Conservation (phyloP, 768 basidiomycete species). For the Cyclocybe cylindracea region DNA sequence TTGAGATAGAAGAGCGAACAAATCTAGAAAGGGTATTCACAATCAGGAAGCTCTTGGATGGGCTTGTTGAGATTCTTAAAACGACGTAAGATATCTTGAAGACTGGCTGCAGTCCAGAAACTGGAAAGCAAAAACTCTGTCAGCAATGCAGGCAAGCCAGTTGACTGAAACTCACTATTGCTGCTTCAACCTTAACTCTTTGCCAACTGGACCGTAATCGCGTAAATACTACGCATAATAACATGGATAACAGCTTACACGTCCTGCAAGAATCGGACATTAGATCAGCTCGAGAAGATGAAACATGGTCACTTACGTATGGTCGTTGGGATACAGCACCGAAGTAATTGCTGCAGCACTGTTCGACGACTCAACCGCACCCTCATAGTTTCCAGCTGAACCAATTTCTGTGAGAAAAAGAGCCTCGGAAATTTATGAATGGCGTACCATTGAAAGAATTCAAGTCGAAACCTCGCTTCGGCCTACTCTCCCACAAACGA, state of each 20-base stretch:
- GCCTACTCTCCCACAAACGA: conserved; percentile 80
- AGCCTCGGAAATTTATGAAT: background rate
- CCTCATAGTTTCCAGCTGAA: conserved; percentile 89
- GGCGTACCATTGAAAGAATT: conserved; percentile 88
- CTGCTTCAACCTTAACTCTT: conserved; percentile 90
- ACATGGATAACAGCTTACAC: conserved; percentile 34
- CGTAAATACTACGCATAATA: background rate
- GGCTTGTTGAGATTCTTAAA: conserved; percentile 89
- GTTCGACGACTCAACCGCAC: conserved; percentile 84
- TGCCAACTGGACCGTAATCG: conserved; percentile 56
- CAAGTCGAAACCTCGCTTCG: conserved; percentile 90
- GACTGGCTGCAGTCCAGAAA: conserved; percentile 89
- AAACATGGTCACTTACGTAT: conserved; percentile 49
- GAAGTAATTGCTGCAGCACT: conserved; percentile 93
- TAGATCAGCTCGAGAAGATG: background rate
- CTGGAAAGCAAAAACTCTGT: conserved; percentile 19
- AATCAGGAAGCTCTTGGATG: conserved; percentile 80
- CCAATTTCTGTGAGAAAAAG: background rate
- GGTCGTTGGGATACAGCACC: conserved; percentile 96
- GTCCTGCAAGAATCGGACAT: conserved; percentile 27
- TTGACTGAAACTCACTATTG: conserved; percentile 60
- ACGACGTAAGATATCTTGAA: conserved; percentile 87
- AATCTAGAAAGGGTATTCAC: conserved; percentile 40
- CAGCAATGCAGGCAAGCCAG: background rate
- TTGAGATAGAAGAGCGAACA: conserved; percentile 1